Conservation (phyloP, 495 filamentous ascomycete species). For the Pyronema omphalodes region DNA sequence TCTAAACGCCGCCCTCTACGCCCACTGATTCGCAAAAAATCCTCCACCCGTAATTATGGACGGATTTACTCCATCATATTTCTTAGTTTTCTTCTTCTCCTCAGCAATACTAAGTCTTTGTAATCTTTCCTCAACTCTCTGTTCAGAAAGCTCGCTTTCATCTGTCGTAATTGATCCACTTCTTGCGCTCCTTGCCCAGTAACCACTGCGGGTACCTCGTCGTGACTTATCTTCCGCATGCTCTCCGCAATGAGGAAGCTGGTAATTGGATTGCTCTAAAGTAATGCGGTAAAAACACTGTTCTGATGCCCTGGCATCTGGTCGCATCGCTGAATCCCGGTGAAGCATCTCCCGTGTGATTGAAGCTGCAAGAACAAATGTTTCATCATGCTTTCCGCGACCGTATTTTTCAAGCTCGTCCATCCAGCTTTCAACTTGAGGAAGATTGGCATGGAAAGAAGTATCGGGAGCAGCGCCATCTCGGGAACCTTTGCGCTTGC, state of each 20-base stretch:
- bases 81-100: background rate
- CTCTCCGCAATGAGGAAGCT: background rate
- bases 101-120: background rate
- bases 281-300: conserved; percentile 10
- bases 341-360: conserved; percentile 32
- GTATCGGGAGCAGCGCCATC: conserved; percentile 36
- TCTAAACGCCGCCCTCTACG: background rate
- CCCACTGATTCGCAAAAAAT: background rate
- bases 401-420: conserved; percentile 46
- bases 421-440: conserved; percentile 66
- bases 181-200: background rate
- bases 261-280: background rate
- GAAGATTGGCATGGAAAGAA: conserved; percentile 67
- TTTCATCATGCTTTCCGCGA: conserved; percentile 40
- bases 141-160: background rate
- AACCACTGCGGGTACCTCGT: background rate
- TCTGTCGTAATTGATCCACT: background rate
- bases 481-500: conserved; percentile 40
- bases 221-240: background rate
- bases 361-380: conserved; percentile 28
- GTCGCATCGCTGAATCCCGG: conserved; percentile 26
- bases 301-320: conserved; percentile 27
- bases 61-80: background rate
- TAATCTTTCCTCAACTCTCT: background rate
- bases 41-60: background rate